A percentile compares a stretch with the other conserved stretches of the same genome.
phyloP scores from a whole-genome alignment of 169 alveolate species.

The Eimeria praecox region DNA sequence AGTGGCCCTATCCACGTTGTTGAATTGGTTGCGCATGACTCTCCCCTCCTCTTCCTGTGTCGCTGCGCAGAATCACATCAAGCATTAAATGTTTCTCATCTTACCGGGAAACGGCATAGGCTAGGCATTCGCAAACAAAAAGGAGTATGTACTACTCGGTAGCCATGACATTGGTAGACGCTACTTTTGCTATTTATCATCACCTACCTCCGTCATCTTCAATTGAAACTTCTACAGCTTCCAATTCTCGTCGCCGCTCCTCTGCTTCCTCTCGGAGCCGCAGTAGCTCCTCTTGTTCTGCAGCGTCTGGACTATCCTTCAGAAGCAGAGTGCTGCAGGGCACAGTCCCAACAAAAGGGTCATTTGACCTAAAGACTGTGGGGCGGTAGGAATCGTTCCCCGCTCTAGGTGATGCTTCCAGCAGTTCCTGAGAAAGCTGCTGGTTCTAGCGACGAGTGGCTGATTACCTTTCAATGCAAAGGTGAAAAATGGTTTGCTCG shows the following conservation, averaged over 20 bases:
- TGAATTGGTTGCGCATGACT: constrained; percentile 93
- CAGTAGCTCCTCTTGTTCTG: constrained; percentile 89
- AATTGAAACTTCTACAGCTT: constrained; percentile 85
- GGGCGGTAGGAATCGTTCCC: no score
- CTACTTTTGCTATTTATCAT: no score
- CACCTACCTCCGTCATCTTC: constrained; percentile 86
- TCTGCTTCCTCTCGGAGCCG: constrained; percentile 86
- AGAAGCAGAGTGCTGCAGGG: constrained; percentile 77
- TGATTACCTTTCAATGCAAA: constrained; percentile 88
- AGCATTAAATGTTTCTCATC: background rate
- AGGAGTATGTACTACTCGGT: background rate
- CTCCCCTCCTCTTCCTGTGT: constrained; percentile 76
- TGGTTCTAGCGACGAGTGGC: background rate
- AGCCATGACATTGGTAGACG: background rate
- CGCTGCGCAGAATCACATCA: constrained; percentile 38
- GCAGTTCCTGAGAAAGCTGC: background rate
- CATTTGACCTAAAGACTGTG: background rate
- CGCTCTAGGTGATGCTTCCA: background rate
- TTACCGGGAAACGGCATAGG: background rate
- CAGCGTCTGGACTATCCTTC: constrained; percentile 89
- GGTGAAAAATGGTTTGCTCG: constrained; percentile 90
- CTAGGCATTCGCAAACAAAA: background rate
- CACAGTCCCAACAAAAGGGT: constrained; percentile 11
- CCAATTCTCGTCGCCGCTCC: constrained; percentile 81
- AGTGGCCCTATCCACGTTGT: constrained; percentile 93